phyloP scores from a whole-genome alignment of 805 yeast genomes.

The Myxozyma mucilagina region DNA sequence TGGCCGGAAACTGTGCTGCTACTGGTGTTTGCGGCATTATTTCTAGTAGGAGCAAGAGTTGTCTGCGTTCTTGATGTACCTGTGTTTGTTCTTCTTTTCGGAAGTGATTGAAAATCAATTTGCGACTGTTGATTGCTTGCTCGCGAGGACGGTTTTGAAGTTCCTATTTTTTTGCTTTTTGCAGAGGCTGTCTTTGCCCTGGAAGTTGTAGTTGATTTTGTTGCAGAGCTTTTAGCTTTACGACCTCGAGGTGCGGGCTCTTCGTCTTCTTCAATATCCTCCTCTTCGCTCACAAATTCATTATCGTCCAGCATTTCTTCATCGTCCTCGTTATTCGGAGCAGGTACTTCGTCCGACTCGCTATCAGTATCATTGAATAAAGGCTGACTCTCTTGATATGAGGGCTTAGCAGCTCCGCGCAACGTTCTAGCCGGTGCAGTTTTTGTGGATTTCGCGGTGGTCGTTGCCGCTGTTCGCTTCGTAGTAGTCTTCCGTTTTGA shows the following conservation, averaged over 20 bases:
- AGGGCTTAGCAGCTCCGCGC: background rate
- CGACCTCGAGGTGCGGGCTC: background rate
- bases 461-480: background rate
- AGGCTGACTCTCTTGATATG: background rate
- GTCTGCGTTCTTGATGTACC: background rate
- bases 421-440: background rate
- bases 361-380: background rate
- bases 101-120: background rate
- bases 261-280: background rate
- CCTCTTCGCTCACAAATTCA: background rate
- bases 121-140: background rate
- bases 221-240: background rate
- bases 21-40: background rate
- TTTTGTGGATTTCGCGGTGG: background rate
- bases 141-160: background rate
- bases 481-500: background rate
- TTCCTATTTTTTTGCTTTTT: background rate
- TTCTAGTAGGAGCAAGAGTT: background rate
- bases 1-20: background rate
- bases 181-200: background rate
- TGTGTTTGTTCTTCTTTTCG: background rate
- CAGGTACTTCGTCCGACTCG: background rate
- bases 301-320: background rate
- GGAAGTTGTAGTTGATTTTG: background rate
- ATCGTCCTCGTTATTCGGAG: background rate